Conservation (phyloP, 75 land plant genomes). For the Cupressus sempervirens region DNA sequence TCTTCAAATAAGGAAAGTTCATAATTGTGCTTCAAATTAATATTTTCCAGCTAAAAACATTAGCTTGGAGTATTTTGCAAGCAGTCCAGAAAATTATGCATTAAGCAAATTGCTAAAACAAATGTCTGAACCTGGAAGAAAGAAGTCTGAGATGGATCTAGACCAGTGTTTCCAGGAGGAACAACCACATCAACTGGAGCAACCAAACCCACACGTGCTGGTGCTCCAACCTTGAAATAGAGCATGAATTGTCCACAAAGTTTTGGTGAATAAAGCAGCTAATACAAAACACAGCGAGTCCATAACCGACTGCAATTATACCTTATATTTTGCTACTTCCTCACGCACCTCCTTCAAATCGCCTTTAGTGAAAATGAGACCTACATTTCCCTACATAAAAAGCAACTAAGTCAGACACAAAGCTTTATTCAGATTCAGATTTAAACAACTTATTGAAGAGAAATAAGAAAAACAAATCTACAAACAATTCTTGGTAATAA, state of each 20-base stretch:
- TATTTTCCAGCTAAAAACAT: neutral
- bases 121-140: constrained; percentile 48
- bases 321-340: constrained; percentile 56
- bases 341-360: constrained; percentile 59
- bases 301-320: neutral
- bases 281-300: neutral
- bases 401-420: neutral
- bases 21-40: neutral
- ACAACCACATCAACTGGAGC: constrained; percentile 58
- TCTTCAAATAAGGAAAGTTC: neutral
- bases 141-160: constrained; percentile 61
- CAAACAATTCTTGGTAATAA: neutral
- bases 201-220: constrained; percentile 59
- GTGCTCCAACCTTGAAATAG: constrained; percentile 47
- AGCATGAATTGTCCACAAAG: neutral
- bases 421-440: neutral
- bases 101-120: neutral
- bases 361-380: constrained; percentile 57
- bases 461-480: neutral
- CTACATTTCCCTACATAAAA: constrained; percentile 44
- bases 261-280: neutral
- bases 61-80: neutral
- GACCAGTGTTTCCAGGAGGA: constrained; percentile 60
- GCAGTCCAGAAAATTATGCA: neutral
- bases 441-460: neutral